Evolutionary conservation across 129 eudicot genomes (phyloP).

Genomic region (Cynara cardunculus): DNA sequence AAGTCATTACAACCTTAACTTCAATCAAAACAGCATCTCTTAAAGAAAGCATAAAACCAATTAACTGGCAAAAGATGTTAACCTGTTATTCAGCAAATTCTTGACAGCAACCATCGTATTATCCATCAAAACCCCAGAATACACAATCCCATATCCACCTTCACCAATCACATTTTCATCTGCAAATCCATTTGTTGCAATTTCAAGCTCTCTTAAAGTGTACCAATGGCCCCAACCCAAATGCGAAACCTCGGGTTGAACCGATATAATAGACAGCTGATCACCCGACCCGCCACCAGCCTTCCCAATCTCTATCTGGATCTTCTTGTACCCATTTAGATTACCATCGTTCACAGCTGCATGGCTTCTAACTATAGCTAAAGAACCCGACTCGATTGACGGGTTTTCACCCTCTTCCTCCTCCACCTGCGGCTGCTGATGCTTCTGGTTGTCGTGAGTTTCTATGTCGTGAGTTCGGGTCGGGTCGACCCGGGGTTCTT

Average conservation of each 20-base stretch:
- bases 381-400: slow-evolving; percentile 27
- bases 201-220: slow-evolving; percentile 78
- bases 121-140: slow-evolving; percentile 57
- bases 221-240: slow-evolving; percentile 98
- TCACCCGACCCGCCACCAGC: slow-evolving; percentile 57
- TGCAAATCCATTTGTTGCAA: slow-evolving; percentile 61
- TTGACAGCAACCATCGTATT: slow-evolving; percentile 65
- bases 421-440: background rate
- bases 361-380: slow-evolving; percentile 25
- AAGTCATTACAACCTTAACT: no score
- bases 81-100: slow-evolving; percentile 91
- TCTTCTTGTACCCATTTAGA: slow-evolving; percentile 38
- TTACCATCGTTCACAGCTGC: slow-evolving; percentile 34
- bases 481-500: slow-evolving; percentile 49
- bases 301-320: slow-evolving; percentile 72
- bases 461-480: slow-evolving; percentile 16
- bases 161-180: slow-evolving; percentile 88
- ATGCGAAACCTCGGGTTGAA: slow-evolving; percentile 77
- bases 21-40: no score
- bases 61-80: background rate
- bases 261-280: slow-evolving; percentile 30
- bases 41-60: no score
- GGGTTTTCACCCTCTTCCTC: slow-evolving; percentile 10
- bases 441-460: background rate
- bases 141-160: slow-evolving; percentile 95